Conservation (phyloP, 306 rosid genomes). For the Quercus gilva region DNA sequence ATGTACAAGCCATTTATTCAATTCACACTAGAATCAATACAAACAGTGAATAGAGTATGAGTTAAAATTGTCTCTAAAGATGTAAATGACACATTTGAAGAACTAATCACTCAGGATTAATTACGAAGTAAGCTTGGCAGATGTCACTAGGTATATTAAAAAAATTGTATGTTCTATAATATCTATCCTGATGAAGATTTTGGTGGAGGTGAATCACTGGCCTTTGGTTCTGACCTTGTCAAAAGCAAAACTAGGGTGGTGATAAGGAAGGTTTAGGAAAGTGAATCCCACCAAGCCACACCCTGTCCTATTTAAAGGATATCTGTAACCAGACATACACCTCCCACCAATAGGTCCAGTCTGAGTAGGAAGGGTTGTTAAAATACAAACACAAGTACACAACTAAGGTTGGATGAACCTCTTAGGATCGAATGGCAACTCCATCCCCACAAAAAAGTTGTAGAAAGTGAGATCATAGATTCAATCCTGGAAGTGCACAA, state of each 20-base stretch:
- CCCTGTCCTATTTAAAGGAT: not conserved
- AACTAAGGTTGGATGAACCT: too few species aligned
- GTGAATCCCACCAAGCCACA: not conserved
- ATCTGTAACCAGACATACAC: not conserved
- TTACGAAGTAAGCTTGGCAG: not conserved
- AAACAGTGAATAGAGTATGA: not conserved
- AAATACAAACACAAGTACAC: not conserved
- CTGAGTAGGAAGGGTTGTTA: not conserved
- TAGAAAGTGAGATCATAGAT: too few species aligned
- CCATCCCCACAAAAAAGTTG: too few species aligned
- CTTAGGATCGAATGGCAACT: too few species aligned
- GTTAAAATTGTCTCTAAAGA: not conserved
- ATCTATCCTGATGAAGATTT: not conserved
- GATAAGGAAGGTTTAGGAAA: too few species aligned
- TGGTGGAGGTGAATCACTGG: not conserved
- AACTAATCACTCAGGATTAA: not conserved
- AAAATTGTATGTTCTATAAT: not conserved
- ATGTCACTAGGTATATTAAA: not conserved
- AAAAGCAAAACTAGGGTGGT: too few species aligned
- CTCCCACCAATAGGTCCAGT: not conserved
- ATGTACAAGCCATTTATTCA: too few species aligned
- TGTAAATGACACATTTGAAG: not conserved
- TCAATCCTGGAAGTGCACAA: too few species aligned
- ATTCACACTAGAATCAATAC: constrained; percentile 1
- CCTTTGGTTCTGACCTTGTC: not conserved